phyloP scores from a whole-genome alignment of 1,284 basidiomycete species.

The Nidula niveotomentosa region DNA sequence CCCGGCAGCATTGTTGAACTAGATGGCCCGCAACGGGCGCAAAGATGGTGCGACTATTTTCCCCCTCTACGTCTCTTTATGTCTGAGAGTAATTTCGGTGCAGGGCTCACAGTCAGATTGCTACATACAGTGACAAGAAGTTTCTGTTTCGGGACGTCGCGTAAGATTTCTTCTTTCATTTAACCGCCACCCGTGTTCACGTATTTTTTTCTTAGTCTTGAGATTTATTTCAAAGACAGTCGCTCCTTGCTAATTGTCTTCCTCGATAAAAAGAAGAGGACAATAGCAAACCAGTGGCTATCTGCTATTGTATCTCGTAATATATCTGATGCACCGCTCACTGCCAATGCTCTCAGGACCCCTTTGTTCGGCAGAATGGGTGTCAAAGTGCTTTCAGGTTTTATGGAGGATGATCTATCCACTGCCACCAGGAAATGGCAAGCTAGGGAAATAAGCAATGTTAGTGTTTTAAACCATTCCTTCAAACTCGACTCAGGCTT shows the following conservation, averaged over 20 bases:
- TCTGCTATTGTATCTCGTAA: constrained; percentile 40
- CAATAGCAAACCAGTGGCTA: constrained; percentile 66
- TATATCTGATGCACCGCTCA: constrained; percentile 31
- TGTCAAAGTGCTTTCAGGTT: constrained; percentile 40
- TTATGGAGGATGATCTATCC: constrained; percentile 59
- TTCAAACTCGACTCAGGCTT: constrained; percentile 2
- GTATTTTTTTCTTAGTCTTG: constrained; percentile 49
- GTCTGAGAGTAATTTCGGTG: constrained; percentile 2
- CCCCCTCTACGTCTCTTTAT: neutral
- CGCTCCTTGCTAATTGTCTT: constrained; percentile 83
- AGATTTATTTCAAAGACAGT: constrained; percentile 89
- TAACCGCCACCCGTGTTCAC: neutral
- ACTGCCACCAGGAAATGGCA: constrained; percentile 82
- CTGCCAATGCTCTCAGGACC: constrained; percentile 48
- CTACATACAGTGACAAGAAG: constrained; percentile 77
- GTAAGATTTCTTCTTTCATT: constrained; percentile 40
- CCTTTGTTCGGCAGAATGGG: constrained; percentile 54
- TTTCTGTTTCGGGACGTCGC: constrained; percentile 91
- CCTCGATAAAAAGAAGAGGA: constrained; percentile 64
- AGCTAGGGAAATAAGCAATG: constrained; percentile 86
- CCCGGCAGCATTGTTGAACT: constrained; percentile 84
- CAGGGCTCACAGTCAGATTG: constrained; percentile 81
- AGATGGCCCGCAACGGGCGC: constrained; percentile 73
- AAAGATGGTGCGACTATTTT: constrained; percentile 62
- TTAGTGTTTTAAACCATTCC: constrained; percentile 31